Evolutionary conservation across 2,329 filamentous ascomycete genomes (phyloP).

Genomic region (Rutstroemia sp.): DNA sequence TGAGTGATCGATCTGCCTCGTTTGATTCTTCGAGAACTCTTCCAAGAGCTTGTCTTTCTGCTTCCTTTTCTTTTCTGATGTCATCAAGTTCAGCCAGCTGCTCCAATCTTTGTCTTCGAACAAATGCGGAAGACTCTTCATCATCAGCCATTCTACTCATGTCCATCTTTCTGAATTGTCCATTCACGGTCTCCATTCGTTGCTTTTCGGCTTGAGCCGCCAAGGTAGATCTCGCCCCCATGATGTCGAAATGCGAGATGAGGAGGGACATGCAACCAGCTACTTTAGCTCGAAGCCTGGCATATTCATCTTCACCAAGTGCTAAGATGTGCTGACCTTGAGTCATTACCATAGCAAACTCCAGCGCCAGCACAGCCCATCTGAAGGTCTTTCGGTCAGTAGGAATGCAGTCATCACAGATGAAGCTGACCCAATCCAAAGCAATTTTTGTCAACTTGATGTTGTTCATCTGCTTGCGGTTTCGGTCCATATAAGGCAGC

Average conservation of each 20-base stretch:
- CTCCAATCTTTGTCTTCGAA: conserved; percentile 67
- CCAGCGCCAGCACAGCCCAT: conserved; percentile 91
- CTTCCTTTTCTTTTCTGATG: conserved; percentile 67
- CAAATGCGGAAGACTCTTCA: conserved; percentile 70
- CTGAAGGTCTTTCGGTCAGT: conserved; percentile 94
- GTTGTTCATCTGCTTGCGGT: conserved; percentile 93
- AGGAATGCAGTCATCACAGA: conserved; percentile 92
- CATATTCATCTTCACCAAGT: conserved; percentile 82
- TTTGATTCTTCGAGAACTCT: conserved; percentile 90
- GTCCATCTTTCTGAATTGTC: conserved; percentile 70
- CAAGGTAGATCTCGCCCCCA: conserved; percentile 88
- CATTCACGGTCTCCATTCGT: conserved; percentile 70
- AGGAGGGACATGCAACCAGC: conserved; percentile 95
- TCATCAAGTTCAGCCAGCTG: conserved; percentile 73
- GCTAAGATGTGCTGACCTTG: conserved; percentile 88
- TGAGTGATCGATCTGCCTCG: conserved; percentile 90
- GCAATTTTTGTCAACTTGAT: conserved; percentile 88
- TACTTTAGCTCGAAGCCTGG: conserved; percentile 75
- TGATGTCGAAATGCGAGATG: conserved; percentile 98
- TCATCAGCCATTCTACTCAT: conserved; percentile 69
- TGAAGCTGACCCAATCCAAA: conserved; percentile 95
- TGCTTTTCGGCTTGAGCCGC: conserved; percentile 93
- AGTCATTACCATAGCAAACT: conserved; percentile 97
- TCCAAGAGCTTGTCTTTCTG: conserved; percentile 80
- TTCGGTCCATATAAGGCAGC: conserved; percentile 90